phyloP scores from a whole-genome alignment of 768 basidiomycete species.

The Mrakia frigida region DNA sequence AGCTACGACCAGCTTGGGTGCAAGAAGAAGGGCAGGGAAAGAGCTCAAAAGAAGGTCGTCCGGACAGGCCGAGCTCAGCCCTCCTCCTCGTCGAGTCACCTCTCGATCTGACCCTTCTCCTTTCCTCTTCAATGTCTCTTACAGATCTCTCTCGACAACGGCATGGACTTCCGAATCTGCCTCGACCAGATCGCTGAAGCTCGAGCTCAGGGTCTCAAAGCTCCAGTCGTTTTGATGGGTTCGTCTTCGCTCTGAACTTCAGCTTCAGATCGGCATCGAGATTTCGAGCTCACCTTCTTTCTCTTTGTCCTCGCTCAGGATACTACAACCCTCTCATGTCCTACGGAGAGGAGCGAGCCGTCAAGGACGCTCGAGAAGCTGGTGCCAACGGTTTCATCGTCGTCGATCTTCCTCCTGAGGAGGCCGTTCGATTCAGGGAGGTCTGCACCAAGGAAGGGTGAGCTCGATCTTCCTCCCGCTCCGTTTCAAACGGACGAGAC shows the following conservation, averaged over 20 bases:
- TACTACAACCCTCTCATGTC: constrained; percentile 96
- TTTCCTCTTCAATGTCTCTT: constrained; percentile 51
- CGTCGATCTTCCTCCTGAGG: constrained; percentile 96
- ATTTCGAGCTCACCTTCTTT: not conserved
- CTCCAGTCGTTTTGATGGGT: constrained; percentile 94
- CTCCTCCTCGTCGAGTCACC: not conserved
- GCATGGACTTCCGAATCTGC: constrained; percentile 69
- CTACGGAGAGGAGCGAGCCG: constrained; percentile 90
- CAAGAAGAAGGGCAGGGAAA: not conserved
- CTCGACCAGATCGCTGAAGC: constrained; percentile 73
- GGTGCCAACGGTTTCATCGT: constrained; percentile 97
- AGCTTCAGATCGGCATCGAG: not conserved
- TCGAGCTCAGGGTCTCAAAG: constrained; percentile 69
- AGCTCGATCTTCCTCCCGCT: constrained; percentile 42
- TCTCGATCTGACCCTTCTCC: not conserved
- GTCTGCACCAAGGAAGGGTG: constrained; percentile 78
- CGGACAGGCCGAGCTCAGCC: not conserved
- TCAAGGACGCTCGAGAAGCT: constrained; percentile 78
- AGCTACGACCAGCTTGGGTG: not conserved
- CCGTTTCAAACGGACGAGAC: not conserved
- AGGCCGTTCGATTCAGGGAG: constrained; percentile 81
- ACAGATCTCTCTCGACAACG: constrained; percentile 77
- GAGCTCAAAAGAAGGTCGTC: not conserved
- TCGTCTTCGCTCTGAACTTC: constrained; percentile 34
- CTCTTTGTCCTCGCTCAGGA: constrained; percentile 51